Base-by-base conservation (phyloP, 805 yeast species). In the Ogataea neopini region DNA sequence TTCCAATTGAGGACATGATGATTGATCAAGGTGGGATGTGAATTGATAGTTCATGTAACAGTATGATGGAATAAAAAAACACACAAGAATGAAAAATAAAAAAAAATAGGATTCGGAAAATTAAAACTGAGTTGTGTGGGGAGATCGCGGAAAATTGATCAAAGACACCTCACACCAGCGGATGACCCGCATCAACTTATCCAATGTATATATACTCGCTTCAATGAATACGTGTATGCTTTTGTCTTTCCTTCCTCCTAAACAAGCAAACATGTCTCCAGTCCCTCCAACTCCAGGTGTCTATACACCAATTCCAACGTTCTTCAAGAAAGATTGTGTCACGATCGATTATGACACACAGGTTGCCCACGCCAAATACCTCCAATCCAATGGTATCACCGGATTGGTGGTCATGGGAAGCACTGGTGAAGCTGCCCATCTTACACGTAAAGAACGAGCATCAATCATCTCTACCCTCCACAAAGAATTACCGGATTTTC, bases 221-320 rank as follows among this genome's bases (percentile, higher is more conserved):
- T n/a, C n/a, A n/a, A n/a, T n/a, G n/a, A n/a, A n/a, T n/a, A n/a
- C n/a, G n/a, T n/a, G n/a, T n/a, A n/a, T n/a, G n/a, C n/a, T n/a
- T n/a, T n/a, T n/a, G n/a, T n/a, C n/a, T n/a, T n/a, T n/a, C n/a
- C n/a, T n/a, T n/a, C n/a, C n/a, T n/a, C n/a, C n/a, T n/a, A n/a
- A n/a, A n/a, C 18, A 30, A n/a, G 18, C 17, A n/a, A 15, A 4
- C 34, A 30, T 30, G 34, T 8, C 33, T 6, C 64, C 32, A 13
- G n/a, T 14, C 3, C 64, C 70, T 9, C 68, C 71, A 33, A 49
- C 47, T 4, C 60, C 70, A 44, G 79, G 79, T 30, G 67, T 79
- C 33, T 79, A 79, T 63, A 74, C 80, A 9, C 83, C 83, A 25
- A 66, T 71, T 11, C 79, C 79, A 48, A 78, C 84, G 5, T 79